phyloP scores from a whole-genome alignment of 768 basidiomycete genomes.

The Collybiopsis confluens region DNA sequence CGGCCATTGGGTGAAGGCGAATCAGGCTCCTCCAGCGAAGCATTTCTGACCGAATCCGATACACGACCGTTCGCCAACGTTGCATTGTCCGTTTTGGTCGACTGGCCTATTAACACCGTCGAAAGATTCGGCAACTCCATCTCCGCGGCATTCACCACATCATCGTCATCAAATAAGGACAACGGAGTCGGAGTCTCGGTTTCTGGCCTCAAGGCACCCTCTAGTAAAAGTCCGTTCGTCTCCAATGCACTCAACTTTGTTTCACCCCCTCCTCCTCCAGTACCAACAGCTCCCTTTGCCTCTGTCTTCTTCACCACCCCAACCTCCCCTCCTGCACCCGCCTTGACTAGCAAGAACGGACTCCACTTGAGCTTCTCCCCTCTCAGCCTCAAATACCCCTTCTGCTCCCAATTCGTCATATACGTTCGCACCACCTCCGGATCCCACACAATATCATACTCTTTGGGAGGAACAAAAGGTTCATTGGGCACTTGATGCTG shows the following conservation, averaged over 20 bases:
- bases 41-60: too few relatives aligned
- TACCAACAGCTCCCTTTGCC: conserved; percentile 13
- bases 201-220: background rate
- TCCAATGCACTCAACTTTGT: conserved; percentile 5
- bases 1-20: background rate
- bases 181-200: conserved; percentile 13
- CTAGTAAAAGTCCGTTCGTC: conserved; percentile 5
- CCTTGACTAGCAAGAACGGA: conserved; percentile 74
- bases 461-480: conserved; percentile 58
- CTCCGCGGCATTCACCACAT: conserved; percentile 16
- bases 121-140: conserved; percentile 5
- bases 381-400: conserved; percentile 71
- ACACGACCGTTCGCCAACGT: too few relatives aligned
- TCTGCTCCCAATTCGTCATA: conserved; percentile 65
- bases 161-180: conserved; percentile 25
- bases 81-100: too few relatives aligned
- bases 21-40: conserved; percentile 1
- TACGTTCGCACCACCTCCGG: conserved; percentile 59
- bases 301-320: conserved; percentile 20
- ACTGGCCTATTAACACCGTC: too few relatives aligned
- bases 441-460: conserved; percentile 79
- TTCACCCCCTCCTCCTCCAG: conserved; percentile 11
- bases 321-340: conserved; percentile 18
- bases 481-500: conserved; percentile 28
- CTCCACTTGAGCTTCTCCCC: conserved; percentile 93